A percentile compares a stretch with the other conserved stretches of the same genome.
Evolutionary conservation across 768 basidiomycete species (phyloP).

Genomic region (Butyriboletus loyo): DNA sequence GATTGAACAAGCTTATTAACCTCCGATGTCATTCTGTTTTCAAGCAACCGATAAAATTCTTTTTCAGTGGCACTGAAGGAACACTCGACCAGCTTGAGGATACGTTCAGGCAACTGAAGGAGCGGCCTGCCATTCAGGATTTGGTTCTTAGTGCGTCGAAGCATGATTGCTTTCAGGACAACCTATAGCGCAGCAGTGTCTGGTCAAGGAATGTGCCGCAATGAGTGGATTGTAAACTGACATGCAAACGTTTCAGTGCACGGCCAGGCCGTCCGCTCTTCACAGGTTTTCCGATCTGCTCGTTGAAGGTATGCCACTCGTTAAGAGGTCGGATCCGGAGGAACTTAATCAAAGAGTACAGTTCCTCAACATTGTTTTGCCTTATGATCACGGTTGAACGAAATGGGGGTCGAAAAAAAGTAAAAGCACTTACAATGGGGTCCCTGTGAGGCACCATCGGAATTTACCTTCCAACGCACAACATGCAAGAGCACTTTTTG

Average conservation of each 20-base stretch:
- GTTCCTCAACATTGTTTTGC: slow-evolving; percentile 89
- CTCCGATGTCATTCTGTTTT: slow-evolving; percentile 59
- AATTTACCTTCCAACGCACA: slow-evolving; percentile 74
- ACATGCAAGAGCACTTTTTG: slow-evolving; percentile 75
- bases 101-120: slow-evolving; percentile 74
- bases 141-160: slow-evolving; percentile 79
- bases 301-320: slow-evolving; percentile 76
- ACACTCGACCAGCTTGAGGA: slow-evolving; percentile 69
- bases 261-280: slow-evolving; percentile 58
- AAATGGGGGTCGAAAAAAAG: neutral
- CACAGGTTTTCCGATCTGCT: slow-evolving; percentile 75
- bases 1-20: slow-evolving; percentile 65
- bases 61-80: slow-evolving; percentile 74
- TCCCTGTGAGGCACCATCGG: slow-evolving; percentile 87
- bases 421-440: slow-evolving; percentile 53
- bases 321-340: slow-evolving; percentile 79
- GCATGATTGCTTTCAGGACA: slow-evolving; percentile 83
- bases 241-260: slow-evolving; percentile 85
- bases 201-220: neutral
- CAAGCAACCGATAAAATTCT: slow-evolving; percentile 73
- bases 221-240: slow-evolving; percentile 24
- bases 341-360: slow-evolving; percentile 89
- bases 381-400: slow-evolving; percentile 28
- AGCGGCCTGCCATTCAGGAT: slow-evolving; percentile 75
- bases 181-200: slow-evolving; percentile 41